Conservation (phyloP, 495 filamentous ascomycete genomes). For the Annulohypoxylon nitens region DNA sequence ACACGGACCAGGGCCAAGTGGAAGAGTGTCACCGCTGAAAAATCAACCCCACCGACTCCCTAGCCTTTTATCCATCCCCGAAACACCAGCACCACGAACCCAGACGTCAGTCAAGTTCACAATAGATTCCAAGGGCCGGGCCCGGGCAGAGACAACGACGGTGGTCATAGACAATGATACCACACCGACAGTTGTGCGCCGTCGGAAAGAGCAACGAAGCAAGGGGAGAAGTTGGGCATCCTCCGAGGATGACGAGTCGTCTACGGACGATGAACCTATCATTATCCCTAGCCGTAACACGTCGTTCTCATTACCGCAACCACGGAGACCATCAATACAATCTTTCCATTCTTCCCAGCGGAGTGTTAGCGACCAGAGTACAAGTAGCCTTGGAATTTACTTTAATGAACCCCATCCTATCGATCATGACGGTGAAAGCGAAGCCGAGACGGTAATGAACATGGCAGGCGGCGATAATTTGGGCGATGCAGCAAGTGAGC, state of each 20-base stretch:
- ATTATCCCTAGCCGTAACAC: constrained; percentile 72
- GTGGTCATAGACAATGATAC: constrained; percentile 62
- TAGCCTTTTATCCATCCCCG: constrained; percentile 66
- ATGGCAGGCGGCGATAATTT: constrained; percentile 52
- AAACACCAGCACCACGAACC: constrained; percentile 57
- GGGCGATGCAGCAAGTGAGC: constrained; percentile 70
- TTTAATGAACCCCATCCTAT: constrained; percentile 38
- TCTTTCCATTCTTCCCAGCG: constrained; percentile 68
- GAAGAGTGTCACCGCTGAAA: constrained; percentile 65
- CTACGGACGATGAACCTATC: constrained; percentile 75
- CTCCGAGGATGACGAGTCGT: constrained; percentile 65
- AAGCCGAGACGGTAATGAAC: constrained; percentile 69
- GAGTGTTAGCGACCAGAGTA: constrained; percentile 61
- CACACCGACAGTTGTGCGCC: constrained; percentile 44
- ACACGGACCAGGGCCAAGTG: constrained; percentile 56
- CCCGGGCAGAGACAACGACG: constrained; percentile 77
- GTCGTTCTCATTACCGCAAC: constrained; percentile 72
- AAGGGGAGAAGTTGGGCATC: constrained; percentile 54
- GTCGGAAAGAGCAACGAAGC: constrained; percentile 32
- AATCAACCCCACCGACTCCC: constrained; percentile 58
- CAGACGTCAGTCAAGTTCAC: constrained; percentile 74
- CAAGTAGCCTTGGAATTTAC: constrained; percentile 54
- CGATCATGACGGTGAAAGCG: constrained; percentile 62
- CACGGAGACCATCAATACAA: constrained; percentile 61
- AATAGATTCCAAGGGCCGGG: constrained; percentile 78